Evolutionary conservation across 192 early-diverging fungal species (phyloP).

Genomic region (Coemansia sp.): DNA sequence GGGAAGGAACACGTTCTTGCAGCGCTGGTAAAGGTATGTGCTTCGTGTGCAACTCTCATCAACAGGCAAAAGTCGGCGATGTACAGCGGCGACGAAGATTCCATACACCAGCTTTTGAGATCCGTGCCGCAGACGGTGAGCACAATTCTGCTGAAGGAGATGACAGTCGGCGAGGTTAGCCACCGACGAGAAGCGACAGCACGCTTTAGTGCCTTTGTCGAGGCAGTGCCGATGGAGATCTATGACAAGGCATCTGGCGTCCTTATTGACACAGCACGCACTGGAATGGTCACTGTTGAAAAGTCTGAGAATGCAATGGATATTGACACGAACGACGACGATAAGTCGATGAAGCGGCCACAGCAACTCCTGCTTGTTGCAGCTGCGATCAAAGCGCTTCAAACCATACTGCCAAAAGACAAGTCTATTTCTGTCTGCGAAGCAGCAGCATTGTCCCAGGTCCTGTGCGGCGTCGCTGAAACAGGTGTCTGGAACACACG

Average conservation of each 20-base stretch:
- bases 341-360: conserved; percentile 34
- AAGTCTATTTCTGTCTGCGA: conserved; percentile 41
- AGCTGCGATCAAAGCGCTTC: conserved; percentile 29
- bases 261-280: conserved; percentile 15
- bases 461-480: conserved; percentile 59
- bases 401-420: conserved; percentile 17
- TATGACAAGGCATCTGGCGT: conserved; percentile 15
- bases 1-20: conserved; percentile 48
- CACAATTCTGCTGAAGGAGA: conserved; percentile 31
- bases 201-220: conserved; percentile 24
- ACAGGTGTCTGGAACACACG: conserved; percentile 86
- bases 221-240: conserved; percentile 18
- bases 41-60: conserved; percentile 2
- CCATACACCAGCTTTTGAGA: neutral
- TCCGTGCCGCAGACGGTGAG: conserved; percentile 11
- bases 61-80: neutral
- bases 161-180: conserved; percentile 19
- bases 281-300: neutral
- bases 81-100: neutral
- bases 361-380: conserved; percentile 44
- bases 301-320: conserved; percentile 11
- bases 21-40: conserved; percentile 34
- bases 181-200: conserved; percentile 30
- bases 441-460: conserved; percentile 41
- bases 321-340: conserved; percentile 12